Evolutionary conservation across 129 eudicot species (phyloP).

Genomic region (Tanacetum coccineum): DNA sequence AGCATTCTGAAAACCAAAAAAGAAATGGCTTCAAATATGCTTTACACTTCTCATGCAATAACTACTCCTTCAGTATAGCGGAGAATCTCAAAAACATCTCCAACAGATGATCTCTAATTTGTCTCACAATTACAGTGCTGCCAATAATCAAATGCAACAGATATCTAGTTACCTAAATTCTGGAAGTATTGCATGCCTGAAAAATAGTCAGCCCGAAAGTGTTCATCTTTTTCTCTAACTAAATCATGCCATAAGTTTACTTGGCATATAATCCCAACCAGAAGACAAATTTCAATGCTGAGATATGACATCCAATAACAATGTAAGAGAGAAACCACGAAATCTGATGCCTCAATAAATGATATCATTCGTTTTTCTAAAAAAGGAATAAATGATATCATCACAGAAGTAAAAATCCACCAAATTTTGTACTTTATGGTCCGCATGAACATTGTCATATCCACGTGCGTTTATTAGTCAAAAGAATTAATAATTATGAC

Average conservation of each 20-base stretch:
- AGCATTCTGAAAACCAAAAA: neutral
- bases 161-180: too few relatives aligned
- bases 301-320: slow-evolving; percentile 8
- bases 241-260: too few relatives aligned
- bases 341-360: neutral
- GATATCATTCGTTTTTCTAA: neutral
- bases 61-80: too few relatives aligned
- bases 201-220: too few relatives aligned
- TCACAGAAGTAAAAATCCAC: neutral
- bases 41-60: too few relatives aligned
- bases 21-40: neutral
- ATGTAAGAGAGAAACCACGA: neutral
- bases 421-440: neutral
- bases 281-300: slow-evolving; percentile 8
- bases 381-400: too few relatives aligned
- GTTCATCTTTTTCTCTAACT: too few relatives aligned
- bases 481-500: neutral
- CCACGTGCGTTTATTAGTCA: neutral
- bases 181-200: too few relatives aligned
- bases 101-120: too few relatives aligned
- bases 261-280: neutral
- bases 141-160: too few relatives aligned
- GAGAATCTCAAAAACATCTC: too few relatives aligned
- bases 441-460: neutral
- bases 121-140: too few relatives aligned